A percentile compares a stretch with the other conserved stretches of the same genome.
Conservation (phyloP, 2,329 filamentous ascomycete genomes). For the Fusarium continuum region DNA sequence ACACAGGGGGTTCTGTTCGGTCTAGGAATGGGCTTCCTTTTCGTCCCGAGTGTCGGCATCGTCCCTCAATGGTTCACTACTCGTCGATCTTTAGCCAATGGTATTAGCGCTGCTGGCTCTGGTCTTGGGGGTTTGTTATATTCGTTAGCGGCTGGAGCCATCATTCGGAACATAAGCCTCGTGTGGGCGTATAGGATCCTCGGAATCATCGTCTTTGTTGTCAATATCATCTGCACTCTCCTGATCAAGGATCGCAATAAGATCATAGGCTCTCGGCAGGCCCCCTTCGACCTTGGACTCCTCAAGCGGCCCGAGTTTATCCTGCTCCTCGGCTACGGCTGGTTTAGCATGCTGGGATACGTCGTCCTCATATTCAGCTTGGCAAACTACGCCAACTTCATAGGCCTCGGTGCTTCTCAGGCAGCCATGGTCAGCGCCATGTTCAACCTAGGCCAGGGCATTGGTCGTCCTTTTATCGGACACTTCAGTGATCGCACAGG, state of each 20-base stretch:
- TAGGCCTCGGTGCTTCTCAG: constrained; percentile 73
- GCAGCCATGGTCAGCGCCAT: constrained; percentile 77
- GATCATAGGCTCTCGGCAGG: constrained; percentile 71
- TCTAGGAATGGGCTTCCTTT: constrained; percentile 80
- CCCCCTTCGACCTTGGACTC: constrained; percentile 71
- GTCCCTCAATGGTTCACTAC: constrained; percentile 79
- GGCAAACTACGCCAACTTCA: constrained; percentile 74
- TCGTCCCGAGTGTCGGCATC: constrained; percentile 73
- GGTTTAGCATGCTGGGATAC: constrained; percentile 78
- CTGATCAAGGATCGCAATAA: constrained; percentile 78
- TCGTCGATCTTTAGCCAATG: constrained; percentile 74
- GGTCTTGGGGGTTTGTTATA: constrained; percentile 80
- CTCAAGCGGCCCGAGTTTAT: constrained; percentile 71
- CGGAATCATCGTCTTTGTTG: constrained; percentile 69
- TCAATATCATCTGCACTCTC: constrained; percentile 70
- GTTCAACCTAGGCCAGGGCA: constrained; percentile 72
- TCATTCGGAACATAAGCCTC: constrained; percentile 71
- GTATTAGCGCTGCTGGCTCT: constrained; percentile 72
- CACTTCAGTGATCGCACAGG: constrained; percentile 76
- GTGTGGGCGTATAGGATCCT: constrained; percentile 74
- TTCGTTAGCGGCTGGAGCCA: constrained; percentile 72
- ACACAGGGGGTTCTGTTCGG: constrained; percentile 80
- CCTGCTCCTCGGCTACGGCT: constrained; percentile 72
- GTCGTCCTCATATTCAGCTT: constrained; percentile 80
- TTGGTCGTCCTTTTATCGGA: constrained; percentile 77